Evolutionary conservation across 495 filamentous ascomycete genomes (phyloP).

Genomic region (Neurospora sp.): DNA sequence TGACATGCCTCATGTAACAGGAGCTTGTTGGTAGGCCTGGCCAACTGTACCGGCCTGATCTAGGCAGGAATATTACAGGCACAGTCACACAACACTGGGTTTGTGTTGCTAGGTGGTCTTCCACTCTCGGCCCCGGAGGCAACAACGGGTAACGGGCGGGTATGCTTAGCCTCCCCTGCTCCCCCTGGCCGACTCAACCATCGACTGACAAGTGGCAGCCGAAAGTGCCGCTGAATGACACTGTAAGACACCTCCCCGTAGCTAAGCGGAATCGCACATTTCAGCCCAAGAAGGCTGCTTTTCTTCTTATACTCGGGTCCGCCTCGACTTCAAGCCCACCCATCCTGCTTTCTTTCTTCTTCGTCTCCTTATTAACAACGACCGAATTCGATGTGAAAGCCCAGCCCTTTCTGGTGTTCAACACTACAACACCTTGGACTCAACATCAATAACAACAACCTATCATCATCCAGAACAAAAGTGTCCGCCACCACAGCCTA

Average conservation of each 20-base stretch:
- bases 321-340: slow-evolving; percentile 3
- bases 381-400: not conserved
- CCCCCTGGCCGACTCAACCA: slow-evolving; percentile 21
- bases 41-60: not conserved
- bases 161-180: slow-evolving; percentile 19
- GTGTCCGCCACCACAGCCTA: not conserved
- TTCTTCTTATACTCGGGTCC: slow-evolving; percentile 11
- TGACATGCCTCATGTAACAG: not conserved
- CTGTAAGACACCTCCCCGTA: slow-evolving; percentile 12
- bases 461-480: not conserved
- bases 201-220: slow-evolving; percentile 33
- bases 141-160: slow-evolving; percentile 21
- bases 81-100: slow-evolving; percentile 14
- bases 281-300: slow-evolving; percentile 26
- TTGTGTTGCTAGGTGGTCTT: slow-evolving; percentile 5
- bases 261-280: slow-evolving; percentile 22
- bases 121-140: slow-evolving; percentile 5
- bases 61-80: slow-evolving; percentile 11
- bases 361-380: slow-evolving; percentile 1
- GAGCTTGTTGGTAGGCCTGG: not conserved
- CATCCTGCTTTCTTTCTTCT: slow-evolving; percentile 4
- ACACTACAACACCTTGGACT: not conserved
- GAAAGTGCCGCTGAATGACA: slow-evolving; percentile 23
- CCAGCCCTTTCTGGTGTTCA: not conserved
- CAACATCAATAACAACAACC: not conserved